phyloP scores from a whole-genome alignment of 768 basidiomycete species.

The Suillus plorans region DNA sequence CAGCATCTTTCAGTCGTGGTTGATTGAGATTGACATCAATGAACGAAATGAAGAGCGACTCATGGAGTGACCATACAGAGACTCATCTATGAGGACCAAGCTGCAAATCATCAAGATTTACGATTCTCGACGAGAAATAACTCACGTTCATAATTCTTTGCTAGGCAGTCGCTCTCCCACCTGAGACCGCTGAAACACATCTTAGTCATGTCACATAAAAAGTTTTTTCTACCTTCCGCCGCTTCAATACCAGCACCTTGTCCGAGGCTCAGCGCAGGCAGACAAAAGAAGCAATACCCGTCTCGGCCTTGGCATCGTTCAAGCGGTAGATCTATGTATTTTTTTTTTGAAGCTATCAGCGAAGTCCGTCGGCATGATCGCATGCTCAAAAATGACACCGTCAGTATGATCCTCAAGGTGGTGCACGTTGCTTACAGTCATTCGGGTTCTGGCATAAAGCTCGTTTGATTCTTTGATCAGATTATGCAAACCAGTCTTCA shows the following conservation, averaged over 20 bases:
- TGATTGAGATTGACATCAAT: no score
- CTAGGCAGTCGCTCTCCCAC: background rate
- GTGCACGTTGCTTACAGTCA: background rate
- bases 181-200: background rate
- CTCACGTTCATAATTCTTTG: background rate
- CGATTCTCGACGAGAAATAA: background rate
- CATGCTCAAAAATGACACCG: background rate
- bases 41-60: background rate
- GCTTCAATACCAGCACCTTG: background rate
- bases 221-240: background rate
- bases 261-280: background rate
- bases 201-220: background rate
- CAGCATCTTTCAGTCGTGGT: background rate
- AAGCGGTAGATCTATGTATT: background rate
- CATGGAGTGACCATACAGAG: background rate
- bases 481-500: slow-evolving; percentile 23
- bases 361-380: background rate
- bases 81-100: background rate
- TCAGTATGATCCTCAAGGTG: background rate
- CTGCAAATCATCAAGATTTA: background rate
- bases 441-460: background rate
- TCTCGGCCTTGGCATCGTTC: background rate
- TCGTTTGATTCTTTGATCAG: slow-evolving; percentile 18
- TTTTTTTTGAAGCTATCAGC: background rate
- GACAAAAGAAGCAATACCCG: background rate